phyloP scores from a whole-genome alignment of 2,329 filamentous ascomycete genomes.

The Fusarium tricinctum region DNA sequence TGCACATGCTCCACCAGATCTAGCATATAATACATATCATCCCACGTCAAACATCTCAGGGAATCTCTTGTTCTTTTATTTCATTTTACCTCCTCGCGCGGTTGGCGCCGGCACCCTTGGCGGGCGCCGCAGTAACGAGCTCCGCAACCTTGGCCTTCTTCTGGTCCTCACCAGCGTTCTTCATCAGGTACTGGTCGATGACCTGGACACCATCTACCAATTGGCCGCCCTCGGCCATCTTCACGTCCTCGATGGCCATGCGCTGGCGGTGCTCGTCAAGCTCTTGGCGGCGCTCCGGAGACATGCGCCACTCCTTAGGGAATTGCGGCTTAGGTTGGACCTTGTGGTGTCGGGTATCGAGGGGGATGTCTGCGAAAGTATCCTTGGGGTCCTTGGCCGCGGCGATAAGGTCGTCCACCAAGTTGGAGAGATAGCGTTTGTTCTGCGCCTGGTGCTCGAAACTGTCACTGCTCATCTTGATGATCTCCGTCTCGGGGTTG shows the following conservation, averaged over 20 bases:
- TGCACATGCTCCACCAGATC: conserved; percentile 44
- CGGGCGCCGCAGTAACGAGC: conserved; percentile 48
- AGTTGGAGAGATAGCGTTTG: conserved; percentile 90
- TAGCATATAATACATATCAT: conserved; percentile 48
- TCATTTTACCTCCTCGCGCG: conserved; percentile 45
- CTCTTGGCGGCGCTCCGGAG: conserved; percentile 73
- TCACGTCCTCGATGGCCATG: conserved; percentile 66
- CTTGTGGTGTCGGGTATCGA: conserved; percentile 90
- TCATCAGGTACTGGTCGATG: conserved; percentile 58
- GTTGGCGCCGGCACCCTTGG: conserved; percentile 35
- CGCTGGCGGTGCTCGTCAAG: conserved; percentile 72
- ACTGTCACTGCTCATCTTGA: conserved; percentile 92
- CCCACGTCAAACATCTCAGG: conserved; percentile 11
- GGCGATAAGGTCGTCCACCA: conserved; percentile 78
- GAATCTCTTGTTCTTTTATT: conserved; percentile 1
- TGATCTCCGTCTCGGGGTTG: conserved; percentile 83
- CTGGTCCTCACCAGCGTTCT: conserved; percentile 53
- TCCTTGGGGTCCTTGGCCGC: conserved; percentile 85
- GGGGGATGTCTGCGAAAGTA: conserved; percentile 87
- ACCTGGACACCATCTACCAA: conserved; percentile 70
- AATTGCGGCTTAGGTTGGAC: conserved; percentile 77
- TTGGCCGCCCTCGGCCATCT: conserved; percentile 65
- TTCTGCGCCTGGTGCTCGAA: conserved; percentile 94
- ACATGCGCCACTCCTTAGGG: conserved; percentile 87
- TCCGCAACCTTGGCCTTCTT: conserved; percentile 54